Conservation (phyloP, 2,329 filamentous ascomycete species). For the Colletotrichum destructivum region DNA sequence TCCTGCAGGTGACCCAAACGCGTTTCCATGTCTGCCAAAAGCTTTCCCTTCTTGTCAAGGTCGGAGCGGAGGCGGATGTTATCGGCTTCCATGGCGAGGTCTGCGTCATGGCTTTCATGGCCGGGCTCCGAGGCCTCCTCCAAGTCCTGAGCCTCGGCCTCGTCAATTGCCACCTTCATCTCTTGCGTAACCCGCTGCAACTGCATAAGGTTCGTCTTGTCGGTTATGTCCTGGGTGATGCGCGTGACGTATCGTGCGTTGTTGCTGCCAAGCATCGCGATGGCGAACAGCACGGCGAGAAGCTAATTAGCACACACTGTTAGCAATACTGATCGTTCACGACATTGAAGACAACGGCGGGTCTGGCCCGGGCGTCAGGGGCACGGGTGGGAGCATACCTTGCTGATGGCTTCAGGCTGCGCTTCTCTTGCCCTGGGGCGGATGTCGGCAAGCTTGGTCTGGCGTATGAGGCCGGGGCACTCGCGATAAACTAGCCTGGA, state of each 20-base stretch:
- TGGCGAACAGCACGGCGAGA: slow-evolving; percentile 72
- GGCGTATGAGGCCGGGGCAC: slow-evolving; percentile 65
- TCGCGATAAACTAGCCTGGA: slow-evolving; percentile 69
- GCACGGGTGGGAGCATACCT: slow-evolving; percentile 56
- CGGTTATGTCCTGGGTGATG: slow-evolving; percentile 52
- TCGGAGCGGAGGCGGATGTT: slow-evolving; percentile 66
- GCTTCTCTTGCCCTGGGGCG: slow-evolving; percentile 71
- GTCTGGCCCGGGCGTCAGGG: neutral
- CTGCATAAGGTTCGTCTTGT: slow-evolving; percentile 59
- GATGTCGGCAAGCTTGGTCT: slow-evolving; percentile 69
- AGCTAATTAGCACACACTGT: slow-evolving; percentile 62
- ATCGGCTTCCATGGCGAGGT: slow-evolving; percentile 70
- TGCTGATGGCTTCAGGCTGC: slow-evolving; percentile 67
- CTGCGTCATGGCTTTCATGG: slow-evolving; percentile 65
- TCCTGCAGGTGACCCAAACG: slow-evolving; percentile 73
- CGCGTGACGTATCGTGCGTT: slow-evolving; percentile 67
- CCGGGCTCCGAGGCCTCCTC: slow-evolving; percentile 53
- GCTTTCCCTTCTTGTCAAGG: slow-evolving; percentile 68
- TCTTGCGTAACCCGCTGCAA: slow-evolving; percentile 62
- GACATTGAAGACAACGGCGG: neutral
- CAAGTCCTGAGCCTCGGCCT: slow-evolving; percentile 55
- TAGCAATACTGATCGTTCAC: slow-evolving; percentile 37
- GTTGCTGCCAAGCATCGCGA: slow-evolving; percentile 74
- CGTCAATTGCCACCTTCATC: slow-evolving; percentile 56
- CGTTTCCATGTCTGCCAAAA: slow-evolving; percentile 71